These are phyloP conservation scores for Vanilla planifolia DNA, from an alignment of 106 monocot genomes.

Conservation along the genomic window DNA sequence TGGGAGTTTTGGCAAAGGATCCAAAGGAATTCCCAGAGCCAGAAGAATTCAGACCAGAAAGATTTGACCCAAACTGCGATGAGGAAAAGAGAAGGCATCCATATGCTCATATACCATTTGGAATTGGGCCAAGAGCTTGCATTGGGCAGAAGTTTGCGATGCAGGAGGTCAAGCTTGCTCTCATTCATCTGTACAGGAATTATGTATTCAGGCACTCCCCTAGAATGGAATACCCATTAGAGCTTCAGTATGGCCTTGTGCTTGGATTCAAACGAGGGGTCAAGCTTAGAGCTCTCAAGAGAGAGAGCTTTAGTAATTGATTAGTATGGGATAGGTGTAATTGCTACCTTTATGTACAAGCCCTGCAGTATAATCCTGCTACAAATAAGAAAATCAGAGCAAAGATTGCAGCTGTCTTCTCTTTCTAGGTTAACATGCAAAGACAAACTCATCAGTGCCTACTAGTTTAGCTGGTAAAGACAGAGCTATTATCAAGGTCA, in stretches of 20 bases:
- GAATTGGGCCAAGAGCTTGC: slow-evolving; percentile 74
- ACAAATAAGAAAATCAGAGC: too few relatives aligned
- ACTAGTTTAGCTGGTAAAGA: too few relatives aligned
- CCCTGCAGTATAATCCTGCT: too few relatives aligned
- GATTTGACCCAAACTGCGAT: slow-evolving; percentile 50
- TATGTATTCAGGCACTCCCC: slow-evolving; percentile 56
- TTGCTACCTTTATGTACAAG: too few relatives aligned
- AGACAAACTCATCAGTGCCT: too few relatives aligned
- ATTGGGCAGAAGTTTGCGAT: slow-evolving; percentile 80
- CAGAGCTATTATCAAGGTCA: too few relatives aligned
- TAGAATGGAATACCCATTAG: slow-evolving; percentile 56
- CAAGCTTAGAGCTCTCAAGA: slow-evolving; percentile 31
- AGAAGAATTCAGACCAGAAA: slow-evolving; percentile 61
- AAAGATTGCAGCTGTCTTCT: too few relatives aligned
- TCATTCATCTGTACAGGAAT: slow-evolving; percentile 53
- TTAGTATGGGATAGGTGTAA: too few relatives aligned
- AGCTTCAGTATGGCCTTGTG: slow-evolving; percentile 68
- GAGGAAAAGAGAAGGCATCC: slow-evolving; percentile 77
- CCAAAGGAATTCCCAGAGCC: slow-evolving; percentile 67
- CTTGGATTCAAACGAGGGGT: slow-evolving; percentile 69
- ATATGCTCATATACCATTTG: slow-evolving; percentile 86
- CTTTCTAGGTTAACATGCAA: too few relatives aligned
- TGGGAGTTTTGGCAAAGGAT: slow-evolving; percentile 77
- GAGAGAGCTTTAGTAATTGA: too few relatives aligned
- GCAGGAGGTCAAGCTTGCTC: slow-evolving; percentile 66